These are phyloP conservation scores for Podospora comata DNA, from an alignment of 495 filamentous ascomycete species.

Conservation along the genomic window DNA sequence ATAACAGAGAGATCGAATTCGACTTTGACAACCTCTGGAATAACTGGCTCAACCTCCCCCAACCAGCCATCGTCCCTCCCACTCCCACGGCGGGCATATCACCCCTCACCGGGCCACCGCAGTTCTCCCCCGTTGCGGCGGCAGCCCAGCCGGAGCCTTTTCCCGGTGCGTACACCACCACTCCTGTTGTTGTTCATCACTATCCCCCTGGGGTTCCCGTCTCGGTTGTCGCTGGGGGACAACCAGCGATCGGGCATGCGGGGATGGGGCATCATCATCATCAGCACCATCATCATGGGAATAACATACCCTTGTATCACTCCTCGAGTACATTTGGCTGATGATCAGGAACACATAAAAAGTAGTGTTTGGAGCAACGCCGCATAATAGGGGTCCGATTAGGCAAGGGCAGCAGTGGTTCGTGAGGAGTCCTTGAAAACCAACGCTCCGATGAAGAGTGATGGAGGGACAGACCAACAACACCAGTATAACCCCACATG, in stretches of 20 bases:
- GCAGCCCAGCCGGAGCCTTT: constrained; percentile 21
- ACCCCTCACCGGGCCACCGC: constrained; percentile 14
- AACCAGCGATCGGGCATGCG: too few relatives aligned
- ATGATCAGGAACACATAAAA: background rate
- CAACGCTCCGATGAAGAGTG: too few relatives aligned
- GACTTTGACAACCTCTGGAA: constrained; percentile 58
- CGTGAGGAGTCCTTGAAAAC: background rate
- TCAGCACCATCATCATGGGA: constrained; percentile 7
- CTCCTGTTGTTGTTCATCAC: background rate
- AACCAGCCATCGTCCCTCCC: background rate
- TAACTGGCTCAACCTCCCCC: constrained; percentile 36
- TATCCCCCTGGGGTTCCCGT: background rate
- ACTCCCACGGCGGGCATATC: background rate
- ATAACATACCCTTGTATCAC: constrained; percentile 18
- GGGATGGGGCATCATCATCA: constrained; percentile 8
- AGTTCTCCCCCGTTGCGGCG: constrained; percentile 21
- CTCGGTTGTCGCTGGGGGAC: too few relatives aligned
- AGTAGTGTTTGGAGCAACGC: background rate
- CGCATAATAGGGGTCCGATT: background rate
- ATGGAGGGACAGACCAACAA: too few relatives aligned
- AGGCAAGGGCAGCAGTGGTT: background rate
- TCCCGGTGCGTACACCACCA: constrained; percentile 15
- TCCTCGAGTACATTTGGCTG: constrained; percentile 3
- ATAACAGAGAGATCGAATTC: constrained; percentile 45
- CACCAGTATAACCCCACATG: too few relatives aligned